Evolutionary conservation across 2,329 filamentous ascomycete genomes (phyloP), one percentile per base, ranked within the genome.

Genomic region (Colletotrichum karsti): DNA sequence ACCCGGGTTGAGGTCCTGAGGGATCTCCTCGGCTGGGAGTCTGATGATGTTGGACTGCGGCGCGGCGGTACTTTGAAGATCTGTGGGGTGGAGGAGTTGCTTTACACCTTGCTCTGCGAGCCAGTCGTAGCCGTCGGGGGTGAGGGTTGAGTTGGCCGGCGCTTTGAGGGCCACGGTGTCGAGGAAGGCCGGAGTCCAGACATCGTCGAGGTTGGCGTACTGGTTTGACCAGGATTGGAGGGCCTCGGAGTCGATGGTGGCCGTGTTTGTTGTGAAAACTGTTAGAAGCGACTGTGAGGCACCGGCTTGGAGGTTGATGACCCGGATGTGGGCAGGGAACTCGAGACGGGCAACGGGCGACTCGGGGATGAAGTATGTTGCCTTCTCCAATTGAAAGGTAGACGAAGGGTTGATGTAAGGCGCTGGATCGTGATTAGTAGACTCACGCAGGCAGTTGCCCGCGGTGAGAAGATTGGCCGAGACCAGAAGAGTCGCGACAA

Each of bases 191-290:
- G 44, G 10, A 26, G 20, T 26, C 44, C 44, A 48, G 44, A 48
- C 44, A 22, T 48, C 44, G 20, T 48, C 44, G 13, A 48, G 12
- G 15, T 15, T 26, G 4, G 10, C 44, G 44, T 48, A 48, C 8
- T 28, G 44, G 8, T 24, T 22, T n/a, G 44, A 10, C 13, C 22
- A 28, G n/a, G 12, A n/a, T 1, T 10, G 26, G 2, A 48, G 22
- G 5, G 24, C 12, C 5, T 48, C 9, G 0, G 44, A 48, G 10
- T 26, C 15, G 13, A 48, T 66, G 26, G 28, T 48, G 48, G 37
- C 41, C 15, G 53, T 46, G 35, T 56, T 61, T n/a, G 63, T 54
- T 33, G 44, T 48, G 22, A 61, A 46, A 37, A 46, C 53, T 18
- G 44, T 39, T 3, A 50, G 56, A 20, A 54, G 15, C 8, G 46